Conservation (phyloP, 352 stramenopile species). For the Bremia lactucae region DNA sequence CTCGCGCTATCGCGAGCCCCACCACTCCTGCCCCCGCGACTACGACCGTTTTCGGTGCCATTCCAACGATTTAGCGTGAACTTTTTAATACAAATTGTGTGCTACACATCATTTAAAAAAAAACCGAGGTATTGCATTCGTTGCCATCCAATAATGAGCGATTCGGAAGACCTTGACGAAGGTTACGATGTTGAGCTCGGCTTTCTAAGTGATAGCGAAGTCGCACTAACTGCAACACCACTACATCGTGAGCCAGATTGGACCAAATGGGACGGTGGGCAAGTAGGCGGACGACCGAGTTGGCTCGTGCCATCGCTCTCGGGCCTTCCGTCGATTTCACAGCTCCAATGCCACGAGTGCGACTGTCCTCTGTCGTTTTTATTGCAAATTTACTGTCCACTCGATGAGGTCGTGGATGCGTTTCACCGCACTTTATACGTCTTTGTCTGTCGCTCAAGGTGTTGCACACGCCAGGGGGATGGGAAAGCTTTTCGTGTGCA, state of each 20-base stretch:
- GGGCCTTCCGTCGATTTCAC: conserved; percentile 26
- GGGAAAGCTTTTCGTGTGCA: conserved; percentile 80
- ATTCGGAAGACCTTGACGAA: conserved; percentile 36
- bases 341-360: conserved; percentile 48
- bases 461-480: conserved; percentile 47
- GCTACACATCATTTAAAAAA: not conserved
- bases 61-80: not conserved
- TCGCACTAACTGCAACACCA: conserved; percentile 13
- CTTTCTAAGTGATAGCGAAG: conserved; percentile 35
- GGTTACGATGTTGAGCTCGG: conserved; percentile 64
- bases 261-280: conserved; percentile 88
- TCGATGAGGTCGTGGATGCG: conserved; percentile 75
- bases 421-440: conserved; percentile 92
- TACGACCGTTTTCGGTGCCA: conserved; percentile 44
- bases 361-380: conserved; percentile 56
- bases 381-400: conserved; percentile 89
- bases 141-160: conserved; percentile 16
- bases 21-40: conserved; percentile 70
- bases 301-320: conserved; percentile 69
- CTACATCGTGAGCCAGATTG: conserved; percentile 55
- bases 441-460: conserved; percentile 76
- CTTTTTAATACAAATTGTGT: too few species aligned
- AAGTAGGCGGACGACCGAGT: conserved; percentile 78
- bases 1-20: conserved; percentile 57
- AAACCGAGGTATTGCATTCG: not conserved